These are phyloP conservation scores for Sarcodon sp. DNA, from an alignment of 768 basidiomycete genomes.

Conservation along the genomic window DNA sequence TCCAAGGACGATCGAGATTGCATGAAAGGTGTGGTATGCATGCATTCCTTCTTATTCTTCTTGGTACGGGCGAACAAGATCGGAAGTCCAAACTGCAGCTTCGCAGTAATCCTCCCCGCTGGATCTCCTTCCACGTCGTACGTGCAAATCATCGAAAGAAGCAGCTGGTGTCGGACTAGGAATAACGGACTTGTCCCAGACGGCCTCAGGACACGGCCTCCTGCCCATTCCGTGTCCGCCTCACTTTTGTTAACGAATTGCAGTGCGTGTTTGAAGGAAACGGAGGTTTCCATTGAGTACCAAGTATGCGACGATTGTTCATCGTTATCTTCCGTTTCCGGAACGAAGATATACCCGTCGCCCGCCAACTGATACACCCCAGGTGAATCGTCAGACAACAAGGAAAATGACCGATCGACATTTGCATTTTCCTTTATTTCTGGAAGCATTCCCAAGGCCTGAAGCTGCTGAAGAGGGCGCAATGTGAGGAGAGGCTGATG, in stretches of 20 bases:
- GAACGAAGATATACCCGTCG: constrained; percentile 34
- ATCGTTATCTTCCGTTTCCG: constrained; percentile 11
- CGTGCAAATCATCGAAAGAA: constrained; percentile 38
- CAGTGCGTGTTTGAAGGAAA: constrained; percentile 31
- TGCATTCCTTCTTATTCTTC: not conserved
- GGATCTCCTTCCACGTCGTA: constrained; percentile 31
- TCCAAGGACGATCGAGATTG: constrained; percentile 7
- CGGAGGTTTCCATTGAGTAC: constrained; percentile 42
- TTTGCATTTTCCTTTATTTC: constrained; percentile 9
- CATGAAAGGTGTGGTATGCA: not conserved
- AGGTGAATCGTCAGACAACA: constrained; percentile 32
- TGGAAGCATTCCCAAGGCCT: constrained; percentile 31
- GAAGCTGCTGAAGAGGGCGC: constrained; percentile 35
- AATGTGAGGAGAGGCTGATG: constrained; percentile 38
- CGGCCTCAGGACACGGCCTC: constrained; percentile 26
- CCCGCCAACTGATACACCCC: constrained; percentile 36
- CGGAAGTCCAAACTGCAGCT: constrained; percentile 12
- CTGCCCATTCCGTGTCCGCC: constrained; percentile 22
- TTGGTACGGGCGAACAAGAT: constrained; percentile 10
- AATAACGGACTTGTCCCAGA: constrained; percentile 42
- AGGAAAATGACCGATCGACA: constrained; percentile 29
- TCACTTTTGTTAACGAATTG: constrained; percentile 3
- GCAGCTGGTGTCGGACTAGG: constrained; percentile 38
- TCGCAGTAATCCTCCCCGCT: constrained; percentile 8
- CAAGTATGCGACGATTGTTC: constrained; percentile 22